Base-by-base conservation (phyloP, 306 rosid genomes). In the Pterocarpus macrocarpus region DNA sequence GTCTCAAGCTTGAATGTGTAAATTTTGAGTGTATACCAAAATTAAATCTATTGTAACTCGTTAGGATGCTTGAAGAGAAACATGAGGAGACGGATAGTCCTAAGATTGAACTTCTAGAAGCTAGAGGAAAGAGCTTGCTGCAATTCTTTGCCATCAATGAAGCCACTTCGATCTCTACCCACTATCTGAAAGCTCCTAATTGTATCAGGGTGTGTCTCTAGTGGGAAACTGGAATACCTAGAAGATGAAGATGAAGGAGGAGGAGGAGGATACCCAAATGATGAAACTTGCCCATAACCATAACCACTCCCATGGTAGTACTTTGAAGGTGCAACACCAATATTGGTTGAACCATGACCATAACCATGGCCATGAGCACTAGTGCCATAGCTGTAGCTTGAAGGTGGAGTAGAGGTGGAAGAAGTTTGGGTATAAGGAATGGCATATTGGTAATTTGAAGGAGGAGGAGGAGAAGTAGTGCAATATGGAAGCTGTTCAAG, bases 1-100 rank as follows among this genome's bases (percentile, higher is more conserved):
- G 28, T 22, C 28, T 22, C 28, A 22, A 22, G 28, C 28, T 22
- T 22, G 28, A 22, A 22, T 22, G 28, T 22, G 28, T 22, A 22
- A 22, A 22, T 22, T 22, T 22, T 22, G 28, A 22, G 28, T 22
- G 28, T 22, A 22, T 22, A 22, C 28, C 28, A 22, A 22, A 22
- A 22, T 22, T 22, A 22, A 22, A 22, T 22, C 28, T 22, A 22
- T 22, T 22, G 28, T 22, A 22, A 22, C 44, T 83, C 85, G 12
- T 56, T 39, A 3, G 92, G 92, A 28, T 81, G 87, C 59, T 87
- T 87, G 88, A 93, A 95, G 67, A 95, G 93, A 78, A 88, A 95
- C 63, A 93, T 87, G 59, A 95, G 97, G 63, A 95, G 86, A 4
- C 99, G 92, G 85, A 93, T 88, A 47, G 99, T 95, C n/a, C 93